Conservation (phyloP, 1,284 basidiomycete genomes). For the Cutaneotrichosporon spelunceum region DNA sequence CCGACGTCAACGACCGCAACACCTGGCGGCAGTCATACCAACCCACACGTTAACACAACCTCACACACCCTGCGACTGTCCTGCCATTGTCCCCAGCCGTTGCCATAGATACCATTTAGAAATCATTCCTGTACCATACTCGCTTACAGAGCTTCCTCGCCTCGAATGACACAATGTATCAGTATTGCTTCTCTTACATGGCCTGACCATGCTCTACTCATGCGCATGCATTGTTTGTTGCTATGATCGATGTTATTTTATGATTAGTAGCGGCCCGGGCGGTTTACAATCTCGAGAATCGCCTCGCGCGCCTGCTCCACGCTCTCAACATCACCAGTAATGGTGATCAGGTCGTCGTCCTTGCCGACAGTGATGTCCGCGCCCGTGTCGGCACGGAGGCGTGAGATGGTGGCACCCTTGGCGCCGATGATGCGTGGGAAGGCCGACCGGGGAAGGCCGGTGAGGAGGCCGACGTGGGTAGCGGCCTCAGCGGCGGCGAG, state of each 20-base stretch:
- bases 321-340: slow-evolving; percentile 67
- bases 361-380: slow-evolving; percentile 84
- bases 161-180: background rate
- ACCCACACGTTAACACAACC: background rate
- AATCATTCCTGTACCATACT: background rate
- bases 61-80: background rate
- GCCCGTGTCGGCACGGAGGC: slow-evolving; percentile 77
- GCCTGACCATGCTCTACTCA: background rate
- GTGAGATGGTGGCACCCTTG: slow-evolving; percentile 67
- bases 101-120: background rate
- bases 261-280: slow-evolving; percentile 16
- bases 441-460: slow-evolving; percentile 51
- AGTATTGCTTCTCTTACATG: background rate
- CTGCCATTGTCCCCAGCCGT: background rate
- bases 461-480: slow-evolving; percentile 53
- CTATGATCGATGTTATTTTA: background rate
- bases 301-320: slow-evolving; percentile 74
- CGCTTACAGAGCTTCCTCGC: background rate
- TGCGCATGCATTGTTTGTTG: background rate
- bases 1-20: background rate
- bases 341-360: slow-evolving; percentile 73
- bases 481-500: slow-evolving; percentile 64
- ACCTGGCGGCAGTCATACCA: background rate
- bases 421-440: slow-evolving; percentile 77
- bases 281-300: slow-evolving; percentile 65